Percentiles rank a stretch among this genome's conserved stretches.
Evolutionary conservation across 2,329 filamentous ascomycete genomes (phyloP).

Genomic region (Fusarium circinatum): DNA sequence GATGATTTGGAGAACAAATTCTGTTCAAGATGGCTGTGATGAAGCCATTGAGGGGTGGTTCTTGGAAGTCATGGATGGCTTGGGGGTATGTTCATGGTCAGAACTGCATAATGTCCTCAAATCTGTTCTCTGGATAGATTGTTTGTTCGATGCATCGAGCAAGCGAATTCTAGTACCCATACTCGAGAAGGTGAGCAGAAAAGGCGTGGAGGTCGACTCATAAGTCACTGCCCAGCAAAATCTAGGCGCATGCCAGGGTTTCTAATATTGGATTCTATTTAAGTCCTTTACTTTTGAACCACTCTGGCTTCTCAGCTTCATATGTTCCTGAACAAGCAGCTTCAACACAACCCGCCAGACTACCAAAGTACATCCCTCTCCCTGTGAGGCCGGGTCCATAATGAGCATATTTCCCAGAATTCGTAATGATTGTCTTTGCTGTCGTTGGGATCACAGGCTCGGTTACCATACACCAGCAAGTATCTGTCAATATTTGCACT

Average conservation of each 20-base stretch:
- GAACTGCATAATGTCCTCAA: slow-evolving; percentile 7
- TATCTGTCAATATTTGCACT: slow-evolving; percentile 26
- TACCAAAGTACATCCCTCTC: slow-evolving; percentile 40
- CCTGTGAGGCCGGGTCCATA: slow-evolving; percentile 30
- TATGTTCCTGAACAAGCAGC: slow-evolving; percentile 31
- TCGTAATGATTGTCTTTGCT: slow-evolving; percentile 24
- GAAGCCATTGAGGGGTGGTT: not conserved
- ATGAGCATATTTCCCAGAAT: slow-evolving; percentile 36
- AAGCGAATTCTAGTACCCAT: not conserved
- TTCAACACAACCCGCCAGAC: slow-evolving; percentile 38
- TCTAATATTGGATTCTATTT: too few relatives aligned
- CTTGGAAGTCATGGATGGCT: not conserved
- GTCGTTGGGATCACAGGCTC: slow-evolving; percentile 21
- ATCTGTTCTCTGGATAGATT: slow-evolving; percentile 31
- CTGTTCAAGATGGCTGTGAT: fast-evolving
- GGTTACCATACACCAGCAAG: slow-evolving; percentile 29
- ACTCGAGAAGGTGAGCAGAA: not conserved
- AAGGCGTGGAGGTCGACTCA: not conserved
- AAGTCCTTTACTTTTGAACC: not conserved
- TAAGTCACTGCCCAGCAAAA: not conserved
- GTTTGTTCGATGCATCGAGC: not conserved
- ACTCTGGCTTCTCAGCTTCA: slow-evolving; percentile 1
- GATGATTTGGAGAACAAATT: not conserved
- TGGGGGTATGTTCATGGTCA: slow-evolving; percentile 8
- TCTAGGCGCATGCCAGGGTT: too few relatives aligned